Conservation (phyloP, 106 monocot species). For the Allium sativum region DNA sequence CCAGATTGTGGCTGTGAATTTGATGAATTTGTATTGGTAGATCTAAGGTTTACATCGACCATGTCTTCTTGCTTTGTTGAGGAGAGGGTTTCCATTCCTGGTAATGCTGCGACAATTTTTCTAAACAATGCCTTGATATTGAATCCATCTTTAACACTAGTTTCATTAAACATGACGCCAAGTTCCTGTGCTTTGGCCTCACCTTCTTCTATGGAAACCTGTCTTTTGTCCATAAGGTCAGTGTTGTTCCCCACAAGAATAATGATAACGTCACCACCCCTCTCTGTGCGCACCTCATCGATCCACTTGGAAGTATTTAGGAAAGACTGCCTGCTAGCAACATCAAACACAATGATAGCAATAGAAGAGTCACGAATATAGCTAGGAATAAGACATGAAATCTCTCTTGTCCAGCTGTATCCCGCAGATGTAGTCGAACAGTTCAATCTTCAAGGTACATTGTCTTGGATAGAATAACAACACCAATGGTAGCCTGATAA, state of each 20-base stretch:
- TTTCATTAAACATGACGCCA: conserved; percentile 42
- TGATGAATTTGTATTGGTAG: conserved; percentile 23
- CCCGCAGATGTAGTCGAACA: not conserved
- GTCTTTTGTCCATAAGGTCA: conserved; percentile 43
- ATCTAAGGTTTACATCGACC: conserved; percentile 55
- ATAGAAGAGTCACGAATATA: conserved; percentile 11
- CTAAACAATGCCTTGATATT: conserved; percentile 52
- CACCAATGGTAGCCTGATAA: conserved; percentile 10
- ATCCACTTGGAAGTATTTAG: conserved; percentile 23
- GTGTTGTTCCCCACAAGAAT: conserved; percentile 59
- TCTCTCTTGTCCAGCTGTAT: conserved; percentile 17
- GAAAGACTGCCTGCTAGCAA: conserved; percentile 25
- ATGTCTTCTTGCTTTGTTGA: conserved; percentile 63
- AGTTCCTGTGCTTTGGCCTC: conserved; percentile 36
- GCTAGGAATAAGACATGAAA: conserved; percentile 12
- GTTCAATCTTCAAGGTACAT: too few species aligned
- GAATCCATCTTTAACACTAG: conserved; percentile 48
- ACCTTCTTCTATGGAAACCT: conserved; percentile 45
- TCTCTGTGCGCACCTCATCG: conserved; percentile 40
- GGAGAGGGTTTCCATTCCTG: conserved; percentile 59
- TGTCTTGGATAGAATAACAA: too few species aligned
- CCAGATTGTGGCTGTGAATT: conserved; percentile 20
- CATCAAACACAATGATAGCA: conserved; percentile 11
- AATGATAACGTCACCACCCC: conserved; percentile 52
- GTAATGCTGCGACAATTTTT: conserved; percentile 53